Conservation (phyloP, 2,329 filamentous ascomycete genomes). For the Aspergillus sp. region DNA sequence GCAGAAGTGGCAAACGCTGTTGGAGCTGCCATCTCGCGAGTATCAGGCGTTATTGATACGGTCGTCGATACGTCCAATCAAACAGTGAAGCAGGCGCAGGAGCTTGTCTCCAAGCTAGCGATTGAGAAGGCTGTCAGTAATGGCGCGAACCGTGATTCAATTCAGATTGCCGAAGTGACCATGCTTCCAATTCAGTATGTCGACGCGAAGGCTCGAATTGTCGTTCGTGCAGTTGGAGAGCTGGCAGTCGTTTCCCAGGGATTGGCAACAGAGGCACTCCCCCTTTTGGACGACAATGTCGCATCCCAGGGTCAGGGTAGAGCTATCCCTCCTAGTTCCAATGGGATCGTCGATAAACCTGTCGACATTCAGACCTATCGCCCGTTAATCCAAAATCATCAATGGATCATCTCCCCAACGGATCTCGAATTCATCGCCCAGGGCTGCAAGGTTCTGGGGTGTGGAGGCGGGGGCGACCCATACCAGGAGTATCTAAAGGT, state of each 20-base stretch:
- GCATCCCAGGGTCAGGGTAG: too few relatives aligned
- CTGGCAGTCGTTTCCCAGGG: constrained; percentile 14
- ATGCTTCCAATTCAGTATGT: constrained; percentile 41
- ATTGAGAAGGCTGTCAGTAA: constrained; percentile 1
- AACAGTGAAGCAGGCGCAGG: constrained; percentile 21
- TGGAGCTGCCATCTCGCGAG: constrained; percentile 60
- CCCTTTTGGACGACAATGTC: not conserved
- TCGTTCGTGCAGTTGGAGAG: constrained; percentile 33
- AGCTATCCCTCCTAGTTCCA: too few relatives aligned
- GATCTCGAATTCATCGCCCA: constrained; percentile 41
- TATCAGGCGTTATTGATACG: constrained; percentile 45
- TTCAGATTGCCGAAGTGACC: constrained; percentile 39
- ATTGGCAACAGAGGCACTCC: constrained; percentile 24
- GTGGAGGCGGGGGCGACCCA: constrained; percentile 38
- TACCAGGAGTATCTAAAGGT: constrained; percentile 12
- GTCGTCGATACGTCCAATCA: constrained; percentile 8
- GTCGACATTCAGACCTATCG: constrained; percentile 20
- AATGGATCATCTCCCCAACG: constrained; percentile 41
- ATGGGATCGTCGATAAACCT: constrained; percentile 6
- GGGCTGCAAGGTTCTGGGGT: constrained; percentile 40
- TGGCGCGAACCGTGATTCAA: constrained; percentile 20
- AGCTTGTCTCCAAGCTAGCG: not conserved
- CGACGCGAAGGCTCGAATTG: constrained; percentile 25
- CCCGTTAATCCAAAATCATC: constrained; percentile 17
- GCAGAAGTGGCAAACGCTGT: constrained; percentile 63